Base-by-base conservation (phyloP, 306 rosid species). In the Sicyos edulis region DNA sequence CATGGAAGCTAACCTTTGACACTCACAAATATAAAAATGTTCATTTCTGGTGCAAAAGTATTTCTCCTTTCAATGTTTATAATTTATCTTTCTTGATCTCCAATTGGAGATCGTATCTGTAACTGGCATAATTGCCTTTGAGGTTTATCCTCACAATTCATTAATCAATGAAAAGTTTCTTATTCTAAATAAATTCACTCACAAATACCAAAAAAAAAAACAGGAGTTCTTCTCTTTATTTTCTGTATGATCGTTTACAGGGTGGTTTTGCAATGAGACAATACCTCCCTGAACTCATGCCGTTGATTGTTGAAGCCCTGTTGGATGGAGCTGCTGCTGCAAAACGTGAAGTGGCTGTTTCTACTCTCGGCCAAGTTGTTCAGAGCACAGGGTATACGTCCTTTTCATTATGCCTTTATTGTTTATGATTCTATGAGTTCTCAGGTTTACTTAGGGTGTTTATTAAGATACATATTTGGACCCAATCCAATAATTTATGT, bases 311-410 rank as follows among this genome's bases (percentile, higher is more conserved):
- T 79, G 99, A 93, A 0, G 99, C 99, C 77, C 82, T 93, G 78
- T 70, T 86, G 88, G 99, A 93, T 86, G 99, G 99, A 68, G 92
- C 99, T 47, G 92, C 99, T 40, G 96, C 88, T 64, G 59, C 87
- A 51, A 91, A 93, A 78, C 96, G 99, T 52, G 99, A 93, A 80
- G 93, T 93, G 67, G 97, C 99, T 74, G 97, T 93, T 54, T 82
- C 93, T 76, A 93, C 99, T 13, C 97, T 93, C 10, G 99, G 99
- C 83, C 99, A 93, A 87, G 97, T 93, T 83, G 97, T 93, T 71
- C 99, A 93, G 77, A 93, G 99, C 90, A 93, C 99, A 47, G 99
- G 99, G 99, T 93, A 87, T 72, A 82, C 29, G 32, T 47, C 75
- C 53, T 74, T 59, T 62, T 64, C 72, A 62, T 75, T 22, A 16